These are phyloP conservation scores for Chenopodium quinoa DNA, from an alignment of 148 eudicot species.

Conservation along the genomic window DNA sequence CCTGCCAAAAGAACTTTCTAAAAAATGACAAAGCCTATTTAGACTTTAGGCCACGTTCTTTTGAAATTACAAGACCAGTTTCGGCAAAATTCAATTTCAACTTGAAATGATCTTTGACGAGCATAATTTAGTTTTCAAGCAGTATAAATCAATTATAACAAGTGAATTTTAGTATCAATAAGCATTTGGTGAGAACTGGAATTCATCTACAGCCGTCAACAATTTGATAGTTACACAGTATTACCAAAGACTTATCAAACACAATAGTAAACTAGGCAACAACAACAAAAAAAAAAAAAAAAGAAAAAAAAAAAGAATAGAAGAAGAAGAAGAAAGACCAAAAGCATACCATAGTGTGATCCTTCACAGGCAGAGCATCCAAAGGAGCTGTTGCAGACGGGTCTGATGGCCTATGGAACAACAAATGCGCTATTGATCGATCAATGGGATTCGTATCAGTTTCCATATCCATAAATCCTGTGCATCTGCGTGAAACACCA, in stretches of 20 bases:
- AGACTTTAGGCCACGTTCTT: too few relatives aligned
- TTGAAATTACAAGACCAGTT: not conserved
- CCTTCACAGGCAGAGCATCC: constrained; percentile 34
- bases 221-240: not conserved
- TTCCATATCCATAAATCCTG: constrained; percentile 74
- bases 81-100: too few relatives aligned
- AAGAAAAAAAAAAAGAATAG: too few relatives aligned
- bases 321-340: not conserved
- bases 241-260: not conserved
- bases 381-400: constrained; percentile 36
- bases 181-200: not conserved
- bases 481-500: constrained; percentile 37
- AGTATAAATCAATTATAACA: not conserved
- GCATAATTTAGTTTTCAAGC: not conserved
- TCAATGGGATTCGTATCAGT: constrained; percentile 94
- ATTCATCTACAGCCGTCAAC: not conserved
- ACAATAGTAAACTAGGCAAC: not conserved
- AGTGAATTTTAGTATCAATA: not conserved
- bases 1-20: too few relatives aligned
- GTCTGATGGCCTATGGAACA: constrained; percentile 84
- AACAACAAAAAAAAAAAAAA: too few relatives aligned
- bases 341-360: constrained; percentile 41
- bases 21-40: not conserved
- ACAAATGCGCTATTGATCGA: constrained; percentile 87
- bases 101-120: too few relatives aligned